Evolutionary conservation across 2,329 filamentous ascomycete genomes (phyloP).

Genomic region (Fusarium nurragi): DNA sequence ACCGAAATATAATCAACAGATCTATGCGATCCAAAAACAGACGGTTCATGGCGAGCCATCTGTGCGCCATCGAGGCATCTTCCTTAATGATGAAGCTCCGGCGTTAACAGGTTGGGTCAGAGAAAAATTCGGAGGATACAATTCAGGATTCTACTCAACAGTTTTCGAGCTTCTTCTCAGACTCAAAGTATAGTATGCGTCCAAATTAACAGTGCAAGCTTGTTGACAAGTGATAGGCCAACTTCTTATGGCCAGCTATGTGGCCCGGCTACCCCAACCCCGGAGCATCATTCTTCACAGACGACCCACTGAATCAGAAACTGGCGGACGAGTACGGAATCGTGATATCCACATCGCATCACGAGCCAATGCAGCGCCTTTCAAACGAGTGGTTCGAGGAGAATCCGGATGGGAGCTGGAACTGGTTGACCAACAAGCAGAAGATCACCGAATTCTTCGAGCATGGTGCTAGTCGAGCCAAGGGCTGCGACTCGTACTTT

Average conservation of each 20-base stretch:
- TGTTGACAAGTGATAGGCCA: slow-evolving; percentile 50
- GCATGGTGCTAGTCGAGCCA: slow-evolving; percentile 11
- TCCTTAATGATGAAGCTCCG: slow-evolving; percentile 64
- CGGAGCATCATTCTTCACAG: slow-evolving; percentile 68
- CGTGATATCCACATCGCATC: slow-evolving; percentile 27
- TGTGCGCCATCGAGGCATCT: slow-evolving; percentile 69
- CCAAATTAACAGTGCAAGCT: accelerated
- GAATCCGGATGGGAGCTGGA: slow-evolving; percentile 25
- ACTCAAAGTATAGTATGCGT: slow-evolving; percentile 4
- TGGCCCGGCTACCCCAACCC: slow-evolving; percentile 63
- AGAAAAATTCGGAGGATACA: slow-evolving; percentile 60
- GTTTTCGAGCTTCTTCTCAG: slow-evolving; percentile 66
- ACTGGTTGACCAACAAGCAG: slow-evolving; percentile 27
- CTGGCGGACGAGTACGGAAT: slow-evolving; percentile 58
- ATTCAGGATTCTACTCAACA: slow-evolving; percentile 66
- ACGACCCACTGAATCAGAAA: slow-evolving; percentile 66
- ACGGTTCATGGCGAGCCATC: slow-evolving; percentile 58
- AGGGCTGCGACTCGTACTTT: slow-evolving; percentile 23
- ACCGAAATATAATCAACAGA: not conserved
- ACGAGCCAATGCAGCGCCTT: slow-evolving; percentile 30
- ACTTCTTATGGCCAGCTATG: slow-evolving; percentile 75
- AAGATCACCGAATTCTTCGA: slow-evolving; percentile 28
- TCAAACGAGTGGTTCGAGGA: slow-evolving; percentile 31
- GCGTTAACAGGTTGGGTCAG: slow-evolving; percentile 65
- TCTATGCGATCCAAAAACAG: slow-evolving; percentile 5